Evolutionary conservation across 306 rosid species (phyloP), one percentile per base, ranked within the genome.

Genomic region (Abrus pulchellus): DNA sequence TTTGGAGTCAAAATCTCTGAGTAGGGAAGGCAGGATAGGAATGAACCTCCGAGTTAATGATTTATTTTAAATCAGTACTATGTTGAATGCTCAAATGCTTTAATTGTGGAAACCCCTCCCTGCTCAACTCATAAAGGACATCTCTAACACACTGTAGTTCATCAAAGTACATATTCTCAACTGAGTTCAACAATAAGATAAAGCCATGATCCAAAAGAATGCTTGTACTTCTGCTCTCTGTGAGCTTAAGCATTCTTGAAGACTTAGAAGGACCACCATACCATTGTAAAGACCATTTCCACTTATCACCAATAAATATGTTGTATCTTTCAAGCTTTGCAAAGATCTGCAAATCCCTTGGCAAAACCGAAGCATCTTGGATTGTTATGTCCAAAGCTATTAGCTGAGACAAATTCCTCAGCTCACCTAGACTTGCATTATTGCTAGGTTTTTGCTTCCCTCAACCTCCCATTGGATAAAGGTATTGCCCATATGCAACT

Each of bases 381-480:
- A 84, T 41, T 6, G 0, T 10, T 5, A 84, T 3, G 6, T 11
- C 41, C 57, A 84, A 38, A 40, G 44, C 12, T 29, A 47, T 67
- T 10, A 79, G 66, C 1, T 14, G 52, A 12, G 9, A 1, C 77
- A 84, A 68, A 20, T 74, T 30, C 4, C 8, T 52, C 9, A 84
- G 59, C 79, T 66, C 82, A 12, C 13, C 68, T 3, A 78, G 49
- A 55, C 59, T 68, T 55, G 76, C 69, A 32, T 66, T 45, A 1
- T 10, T 33, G 32, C 45, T 28, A 28, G 57, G 33, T 6, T 10
- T 29, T 74, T 45, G 54, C 14, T 34, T 44, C 13, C 49, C 33
- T 57, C 52, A 6, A 2, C 79, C 41, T 41, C 55, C 79, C 80
- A 75, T 32, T 75, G 20, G 5, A 75, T 33, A 45, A 30, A 11